phyloP scores from a whole-genome alignment of 2,329 filamentous ascomycete genomes.

The Neonectria coccinea region DNA sequence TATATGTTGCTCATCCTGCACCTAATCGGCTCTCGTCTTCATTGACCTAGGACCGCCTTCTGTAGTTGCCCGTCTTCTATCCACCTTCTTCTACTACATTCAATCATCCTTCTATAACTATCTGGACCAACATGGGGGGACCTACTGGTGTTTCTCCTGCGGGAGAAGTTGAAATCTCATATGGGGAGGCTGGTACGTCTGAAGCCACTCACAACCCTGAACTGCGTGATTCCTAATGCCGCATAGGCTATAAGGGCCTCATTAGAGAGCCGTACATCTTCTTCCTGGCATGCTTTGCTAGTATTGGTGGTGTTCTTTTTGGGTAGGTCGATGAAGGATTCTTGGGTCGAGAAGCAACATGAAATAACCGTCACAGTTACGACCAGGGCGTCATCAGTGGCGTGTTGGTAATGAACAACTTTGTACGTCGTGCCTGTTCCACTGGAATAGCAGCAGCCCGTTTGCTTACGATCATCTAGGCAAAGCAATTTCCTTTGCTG shows the following conservation, averaged over 20 bases:
- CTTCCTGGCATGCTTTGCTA: conserved; percentile 21
- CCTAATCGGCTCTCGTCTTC: neutral
- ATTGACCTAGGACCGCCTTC: neutral
- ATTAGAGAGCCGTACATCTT: conserved; percentile 23
- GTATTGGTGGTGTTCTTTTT: conserved; percentile 21
- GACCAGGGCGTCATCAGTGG: conserved; percentile 25
- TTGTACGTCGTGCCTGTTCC: neutral
- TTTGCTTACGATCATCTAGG: neutral
- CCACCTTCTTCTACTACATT: neutral
- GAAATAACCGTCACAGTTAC: conserved; percentile 4
- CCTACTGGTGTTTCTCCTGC: conserved; percentile 9
- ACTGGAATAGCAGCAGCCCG: no score
- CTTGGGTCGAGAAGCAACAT: neutral
- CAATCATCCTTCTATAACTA: neutral
- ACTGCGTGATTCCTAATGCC: neutral
- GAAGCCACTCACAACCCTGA: neutral
- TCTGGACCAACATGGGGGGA: conserved; percentile 7
- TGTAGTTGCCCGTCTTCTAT: no score
- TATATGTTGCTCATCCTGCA: conserved; percentile 11
- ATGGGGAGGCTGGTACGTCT: conserved; percentile 15
- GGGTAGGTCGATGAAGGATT: conserved; percentile 1
- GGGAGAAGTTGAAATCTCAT: conserved; percentile 20
- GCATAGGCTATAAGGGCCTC: conserved; percentile 18
- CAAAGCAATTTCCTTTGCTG: conserved; percentile 18
- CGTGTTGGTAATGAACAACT: conserved; percentile 23